These are phyloP conservation scores for Colletotrichum neosansevieriae DNA, from an alignment of 2,329 filamentous ascomycete genomes.

Conservation along the genomic window DNA sequence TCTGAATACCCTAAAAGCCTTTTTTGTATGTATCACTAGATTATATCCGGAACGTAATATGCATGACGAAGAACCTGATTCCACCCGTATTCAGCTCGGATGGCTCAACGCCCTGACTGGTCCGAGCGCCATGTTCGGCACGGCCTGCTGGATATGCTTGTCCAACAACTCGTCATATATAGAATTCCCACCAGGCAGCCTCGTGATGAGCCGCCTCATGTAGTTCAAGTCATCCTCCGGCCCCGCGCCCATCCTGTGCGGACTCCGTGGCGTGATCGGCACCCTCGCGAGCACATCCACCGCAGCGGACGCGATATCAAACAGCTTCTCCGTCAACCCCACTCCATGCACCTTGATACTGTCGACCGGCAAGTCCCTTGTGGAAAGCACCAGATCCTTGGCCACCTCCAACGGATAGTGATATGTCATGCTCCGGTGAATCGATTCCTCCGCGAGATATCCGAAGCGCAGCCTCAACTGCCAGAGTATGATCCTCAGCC, in stretches of 20 bases:
- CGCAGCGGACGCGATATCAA: slow-evolving; percentile 58
- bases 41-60: slow-evolving; percentile 28
- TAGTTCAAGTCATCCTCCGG: slow-evolving; percentile 55
- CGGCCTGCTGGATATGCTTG: slow-evolving; percentile 54
- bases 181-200: slow-evolving; percentile 52
- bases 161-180: slow-evolving; percentile 55
- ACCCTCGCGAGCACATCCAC: slow-evolving; percentile 59
- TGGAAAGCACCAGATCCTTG: slow-evolving; percentile 54
- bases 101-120: background rate
- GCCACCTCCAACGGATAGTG: slow-evolving; percentile 58
- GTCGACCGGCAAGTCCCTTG: slow-evolving; percentile 51
- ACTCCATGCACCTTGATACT: slow-evolving; percentile 58
- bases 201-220: slow-evolving; percentile 51
- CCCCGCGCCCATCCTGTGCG: slow-evolving; percentile 44
- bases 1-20: slow-evolving; percentile 18
- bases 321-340: slow-evolving; percentile 61
- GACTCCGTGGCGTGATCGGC: slow-evolving; percentile 48
- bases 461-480: slow-evolving; percentile 58
- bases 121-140: slow-evolving; percentile 44
- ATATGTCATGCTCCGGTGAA: slow-evolving; percentile 53
- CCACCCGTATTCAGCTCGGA: background rate
- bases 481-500: slow-evolving; percentile 60
- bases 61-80: slow-evolving; percentile 11
- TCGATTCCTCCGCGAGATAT: slow-evolving; percentile 50
- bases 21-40: slow-evolving; percentile 27